These are phyloP conservation scores for Calonectria fujianensis DNA, from an alignment of 2,329 filamentous ascomycete genomes.

Conservation along the genomic window DNA sequence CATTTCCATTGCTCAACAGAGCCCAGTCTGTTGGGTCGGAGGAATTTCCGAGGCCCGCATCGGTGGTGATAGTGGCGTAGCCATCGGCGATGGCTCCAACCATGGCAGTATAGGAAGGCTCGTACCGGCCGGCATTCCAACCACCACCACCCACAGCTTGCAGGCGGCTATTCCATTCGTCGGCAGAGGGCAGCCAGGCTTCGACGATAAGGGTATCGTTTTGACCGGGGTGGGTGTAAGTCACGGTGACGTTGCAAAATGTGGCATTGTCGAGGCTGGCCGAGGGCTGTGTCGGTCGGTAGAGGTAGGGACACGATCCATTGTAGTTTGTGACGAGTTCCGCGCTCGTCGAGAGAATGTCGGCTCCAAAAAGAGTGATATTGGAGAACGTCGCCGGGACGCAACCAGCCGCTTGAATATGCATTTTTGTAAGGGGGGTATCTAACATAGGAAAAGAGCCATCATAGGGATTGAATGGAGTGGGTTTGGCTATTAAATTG, in stretches of 20 bases:
- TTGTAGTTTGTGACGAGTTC: conserved; percentile 12
- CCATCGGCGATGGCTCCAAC: conserved; percentile 18
- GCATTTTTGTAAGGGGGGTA: not conserved
- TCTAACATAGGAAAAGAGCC: conserved; percentile 14
- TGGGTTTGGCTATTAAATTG: conserved; percentile 15
- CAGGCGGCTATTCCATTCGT: conserved; percentile 12
- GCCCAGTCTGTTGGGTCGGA: conserved; percentile 15
- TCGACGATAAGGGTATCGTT: conserved; percentile 17
- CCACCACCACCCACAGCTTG: conserved; percentile 12
- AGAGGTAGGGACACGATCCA: conserved; percentile 16
- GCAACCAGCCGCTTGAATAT: conserved; percentile 17
- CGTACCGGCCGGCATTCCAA: conserved; percentile 23
- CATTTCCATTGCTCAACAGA: conserved; percentile 5
- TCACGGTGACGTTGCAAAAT: conserved; percentile 13
- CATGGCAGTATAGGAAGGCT: conserved; percentile 19
- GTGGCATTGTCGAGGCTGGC: conserved; percentile 5
- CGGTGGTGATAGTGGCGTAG: conserved; percentile 13
- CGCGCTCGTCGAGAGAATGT: conserved; percentile 15
- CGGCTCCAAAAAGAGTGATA: conserved; percentile 18
- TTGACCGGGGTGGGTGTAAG: conserved; percentile 17
- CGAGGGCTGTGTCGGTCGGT: conserved; percentile 12
- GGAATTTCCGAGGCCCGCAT: conserved; percentile 4
- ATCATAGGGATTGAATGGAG: conserved; percentile 6
- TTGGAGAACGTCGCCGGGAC: conserved; percentile 21
- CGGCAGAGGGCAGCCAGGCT: not conserved